Conservation (phyloP, 257 asterid genomes). For the Solanum piurae region DNA sequence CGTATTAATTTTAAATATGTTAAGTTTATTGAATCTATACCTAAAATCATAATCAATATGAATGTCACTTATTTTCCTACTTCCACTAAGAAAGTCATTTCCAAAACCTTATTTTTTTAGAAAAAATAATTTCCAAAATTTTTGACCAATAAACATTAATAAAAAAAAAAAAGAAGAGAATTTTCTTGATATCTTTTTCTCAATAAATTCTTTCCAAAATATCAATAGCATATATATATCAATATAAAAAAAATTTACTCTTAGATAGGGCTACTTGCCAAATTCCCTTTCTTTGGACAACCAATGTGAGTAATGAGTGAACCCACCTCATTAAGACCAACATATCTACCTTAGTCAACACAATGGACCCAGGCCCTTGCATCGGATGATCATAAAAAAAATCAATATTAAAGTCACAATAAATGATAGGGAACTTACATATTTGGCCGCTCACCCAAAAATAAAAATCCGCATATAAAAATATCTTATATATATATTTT, state of each 20-base stretch:
- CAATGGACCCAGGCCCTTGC: background rate
- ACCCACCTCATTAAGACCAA: background rate
- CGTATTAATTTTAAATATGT: background rate
- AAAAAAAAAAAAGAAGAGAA: background rate
- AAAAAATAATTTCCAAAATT: rapidly evolving
- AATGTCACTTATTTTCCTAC: background rate
- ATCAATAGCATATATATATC: background rate
- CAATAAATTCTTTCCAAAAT: background rate
- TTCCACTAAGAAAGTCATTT: background rate
- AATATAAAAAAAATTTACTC: no score
- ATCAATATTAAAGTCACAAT: background rate
- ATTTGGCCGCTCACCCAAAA: background rate
- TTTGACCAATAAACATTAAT: background rate
- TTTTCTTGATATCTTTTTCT: background rate
- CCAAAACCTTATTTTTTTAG: background rate
- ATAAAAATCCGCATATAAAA: background rate
- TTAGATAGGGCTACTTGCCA: background rate
- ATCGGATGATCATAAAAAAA: background rate
- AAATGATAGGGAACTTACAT: background rate
- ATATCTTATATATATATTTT: no score
- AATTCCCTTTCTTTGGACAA: background rate
- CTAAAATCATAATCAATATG: no score
- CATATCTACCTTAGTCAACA: background rate
- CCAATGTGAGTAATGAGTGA: background rate
- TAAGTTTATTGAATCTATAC: background rate